Percentiles rank a stretch among this genome's conserved stretches.
Evolutionary conservation across 345 rosid species (phyloP).

Genomic region (Eucalyptus cloeziana): DNA sequence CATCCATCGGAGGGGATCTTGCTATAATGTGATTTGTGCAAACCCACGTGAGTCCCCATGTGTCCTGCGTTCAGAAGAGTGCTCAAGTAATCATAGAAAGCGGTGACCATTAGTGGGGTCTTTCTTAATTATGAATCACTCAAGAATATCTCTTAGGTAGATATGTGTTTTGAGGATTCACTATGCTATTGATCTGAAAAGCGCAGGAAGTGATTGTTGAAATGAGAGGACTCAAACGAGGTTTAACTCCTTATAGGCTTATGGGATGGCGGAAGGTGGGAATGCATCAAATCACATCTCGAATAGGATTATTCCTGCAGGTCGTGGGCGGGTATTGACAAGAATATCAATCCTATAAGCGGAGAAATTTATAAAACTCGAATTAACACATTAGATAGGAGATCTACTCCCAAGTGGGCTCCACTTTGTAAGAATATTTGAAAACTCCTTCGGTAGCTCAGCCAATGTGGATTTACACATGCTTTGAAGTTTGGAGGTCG

Average conservation of each 20-base stretch:
- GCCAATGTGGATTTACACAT: not conserved
- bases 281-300: not conserved
- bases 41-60: not conserved
- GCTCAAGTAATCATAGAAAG: not conserved
- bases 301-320: not conserved
- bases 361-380: not conserved
- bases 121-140: not conserved
- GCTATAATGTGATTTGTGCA: not conserved
- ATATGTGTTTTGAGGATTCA: not conserved
- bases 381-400: not conserved
- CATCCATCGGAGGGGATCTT: not conserved
- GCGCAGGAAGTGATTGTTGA: not conserved
- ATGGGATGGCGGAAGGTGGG: not conserved
- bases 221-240: not conserved
- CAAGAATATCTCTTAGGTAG: not conserved
- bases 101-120: not conserved
- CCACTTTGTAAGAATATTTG: not conserved
- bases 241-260: fast-evolving
- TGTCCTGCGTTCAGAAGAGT: not conserved
- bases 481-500: not conserved
- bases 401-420: not conserved
- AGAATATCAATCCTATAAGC: not conserved
- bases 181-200: not conserved
- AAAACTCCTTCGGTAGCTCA: not conserved
- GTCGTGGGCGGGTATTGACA: not conserved